phyloP scores from a whole-genome alignment of 2,329 filamentous ascomycete genomes.

The Paecilomyces formosus region DNA sequence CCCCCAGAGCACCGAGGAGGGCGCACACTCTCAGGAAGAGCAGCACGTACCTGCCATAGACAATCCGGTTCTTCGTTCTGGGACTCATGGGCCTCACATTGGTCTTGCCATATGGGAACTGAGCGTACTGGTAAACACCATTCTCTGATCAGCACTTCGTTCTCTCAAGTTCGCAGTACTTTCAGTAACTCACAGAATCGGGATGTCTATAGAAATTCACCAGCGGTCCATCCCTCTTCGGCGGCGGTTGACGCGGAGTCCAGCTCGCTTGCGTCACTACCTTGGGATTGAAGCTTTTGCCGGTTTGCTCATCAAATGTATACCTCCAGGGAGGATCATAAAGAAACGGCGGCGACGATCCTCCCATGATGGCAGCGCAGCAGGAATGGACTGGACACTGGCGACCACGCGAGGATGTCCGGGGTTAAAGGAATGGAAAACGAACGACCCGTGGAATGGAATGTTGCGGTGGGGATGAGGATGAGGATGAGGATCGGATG shows the following conservation, averaged over 20 bases:
- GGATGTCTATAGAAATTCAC: slow-evolving; percentile 80
- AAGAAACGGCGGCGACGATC: slow-evolving; percentile 61
- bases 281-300: slow-evolving; percentile 72
- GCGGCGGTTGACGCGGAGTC: slow-evolving; percentile 51
- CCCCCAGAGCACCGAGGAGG: slow-evolving; percentile 60
- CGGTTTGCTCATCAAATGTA: slow-evolving; percentile 45
- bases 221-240: slow-evolving; percentile 66
- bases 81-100: slow-evolving; percentile 60
- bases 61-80: slow-evolving; percentile 63
- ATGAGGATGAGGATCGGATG: slow-evolving; percentile 20
- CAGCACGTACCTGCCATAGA: slow-evolving; percentile 60
- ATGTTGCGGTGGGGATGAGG: slow-evolving; percentile 3
- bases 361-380: slow-evolving; percentile 38
- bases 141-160: slow-evolving; percentile 4
- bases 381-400: slow-evolving; percentile 15
- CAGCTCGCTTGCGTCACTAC: slow-evolving; percentile 74
- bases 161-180: neutral
- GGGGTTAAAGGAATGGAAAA: slow-evolving; percentile 7
- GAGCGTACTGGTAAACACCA: slow-evolving; percentile 29
- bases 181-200: slow-evolving; percentile 48
- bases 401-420: slow-evolving; percentile 25
- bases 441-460: neutral
- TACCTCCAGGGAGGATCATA: slow-evolving; percentile 55
- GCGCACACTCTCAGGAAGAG: slow-evolving; percentile 60
- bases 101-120: slow-evolving; percentile 55